Conservation (phyloP, 805 yeast species). For the Zygoascus flipseniorum region DNA sequence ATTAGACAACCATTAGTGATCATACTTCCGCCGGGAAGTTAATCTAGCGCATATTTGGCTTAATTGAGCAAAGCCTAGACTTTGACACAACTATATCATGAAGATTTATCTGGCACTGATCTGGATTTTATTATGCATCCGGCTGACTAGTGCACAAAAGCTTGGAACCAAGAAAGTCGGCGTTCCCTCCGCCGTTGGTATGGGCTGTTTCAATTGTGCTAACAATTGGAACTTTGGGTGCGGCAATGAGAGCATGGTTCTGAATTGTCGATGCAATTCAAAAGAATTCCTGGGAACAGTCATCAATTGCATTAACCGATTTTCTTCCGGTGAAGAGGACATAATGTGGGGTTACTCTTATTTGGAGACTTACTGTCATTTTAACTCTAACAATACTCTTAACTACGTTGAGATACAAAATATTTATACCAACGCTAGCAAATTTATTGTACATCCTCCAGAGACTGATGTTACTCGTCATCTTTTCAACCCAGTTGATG, state of each 20-base stretch:
- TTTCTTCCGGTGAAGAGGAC: conserved; percentile 18
- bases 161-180: conserved; percentile 20
- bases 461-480: neutral
- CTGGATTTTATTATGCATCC: neutral
- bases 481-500: conserved; percentile 4
- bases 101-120: neutral
- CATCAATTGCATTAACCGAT: conserved; percentile 20
- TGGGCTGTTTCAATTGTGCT: conserved; percentile 28
- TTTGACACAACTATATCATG: neutral
- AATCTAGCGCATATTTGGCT: too few relatives aligned
- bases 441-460: conserved; percentile 13
- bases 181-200: conserved; percentile 23
- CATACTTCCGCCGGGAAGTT: too few relatives aligned
- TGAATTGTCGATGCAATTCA: conserved; percentile 23
- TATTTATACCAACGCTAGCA: conserved; percentile 28
- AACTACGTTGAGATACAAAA: conserved; percentile 18
- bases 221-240: conserved; percentile 25
- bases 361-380: conserved; percentile 22
- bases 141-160: conserved; percentile 14
- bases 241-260: conserved; percentile 1
- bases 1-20: too few relatives aligned
- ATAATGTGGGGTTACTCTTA: conserved; percentile 20
- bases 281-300: conserved; percentile 25
- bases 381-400: conserved; percentile 22
- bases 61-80: too few relatives aligned